These are phyloP conservation scores for Leptographium lundbergii DNA, from an alignment of 2,329 filamentous ascomycete genomes.

Conservation along the genomic window DNA sequence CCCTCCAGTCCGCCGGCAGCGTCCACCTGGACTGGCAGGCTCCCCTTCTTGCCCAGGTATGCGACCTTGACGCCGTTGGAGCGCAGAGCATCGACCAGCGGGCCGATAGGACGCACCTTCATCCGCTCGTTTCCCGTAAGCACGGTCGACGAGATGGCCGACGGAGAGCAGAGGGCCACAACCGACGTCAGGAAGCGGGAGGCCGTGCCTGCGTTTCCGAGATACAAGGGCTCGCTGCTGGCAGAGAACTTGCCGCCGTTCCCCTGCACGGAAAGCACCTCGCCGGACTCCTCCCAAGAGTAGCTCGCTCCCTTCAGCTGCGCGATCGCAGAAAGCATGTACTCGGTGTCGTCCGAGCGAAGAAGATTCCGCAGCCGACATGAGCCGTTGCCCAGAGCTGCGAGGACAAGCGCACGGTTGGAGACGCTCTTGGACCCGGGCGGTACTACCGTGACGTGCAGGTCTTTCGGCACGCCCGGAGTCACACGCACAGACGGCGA, in stretches of 20 bases:
- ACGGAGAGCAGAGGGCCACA: slow-evolving; percentile 65
- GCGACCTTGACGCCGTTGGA: slow-evolving; percentile 78
- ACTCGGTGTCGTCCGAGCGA: slow-evolving; percentile 93
- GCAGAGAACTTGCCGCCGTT: slow-evolving; percentile 79
- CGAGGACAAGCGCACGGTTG: slow-evolving; percentile 86
- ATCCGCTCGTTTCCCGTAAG: slow-evolving; percentile 91
- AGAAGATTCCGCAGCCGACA: slow-evolving; percentile 86
- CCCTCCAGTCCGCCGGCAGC: slow-evolving; percentile 75
- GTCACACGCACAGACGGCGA: slow-evolving; percentile 65
- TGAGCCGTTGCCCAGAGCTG: slow-evolving; percentile 73
- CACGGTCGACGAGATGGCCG: slow-evolving; percentile 53
- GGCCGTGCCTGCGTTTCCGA: slow-evolving; percentile 93
- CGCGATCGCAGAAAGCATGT: slow-evolving; percentile 87
- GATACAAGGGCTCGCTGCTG: slow-evolving; percentile 65
- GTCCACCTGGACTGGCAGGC: slow-evolving; percentile 70
- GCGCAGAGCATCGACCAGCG: slow-evolving; percentile 79
- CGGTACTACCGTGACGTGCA: slow-evolving; percentile 63
- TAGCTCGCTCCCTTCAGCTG: slow-evolving; percentile 79
- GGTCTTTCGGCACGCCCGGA: slow-evolving; percentile 53
- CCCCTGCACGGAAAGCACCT: slow-evolving; percentile 76
- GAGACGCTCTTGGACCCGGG: slow-evolving; percentile 97
- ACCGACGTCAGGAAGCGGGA: slow-evolving; percentile 92
- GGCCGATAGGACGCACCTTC: slow-evolving; percentile 89
- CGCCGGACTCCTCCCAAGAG: slow-evolving; percentile 89
- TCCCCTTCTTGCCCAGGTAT: slow-evolving; percentile 73